Evolutionary conservation across 768 basidiomycete genomes (phyloP).

Genomic region (Lactarius hatsudake): DNA sequence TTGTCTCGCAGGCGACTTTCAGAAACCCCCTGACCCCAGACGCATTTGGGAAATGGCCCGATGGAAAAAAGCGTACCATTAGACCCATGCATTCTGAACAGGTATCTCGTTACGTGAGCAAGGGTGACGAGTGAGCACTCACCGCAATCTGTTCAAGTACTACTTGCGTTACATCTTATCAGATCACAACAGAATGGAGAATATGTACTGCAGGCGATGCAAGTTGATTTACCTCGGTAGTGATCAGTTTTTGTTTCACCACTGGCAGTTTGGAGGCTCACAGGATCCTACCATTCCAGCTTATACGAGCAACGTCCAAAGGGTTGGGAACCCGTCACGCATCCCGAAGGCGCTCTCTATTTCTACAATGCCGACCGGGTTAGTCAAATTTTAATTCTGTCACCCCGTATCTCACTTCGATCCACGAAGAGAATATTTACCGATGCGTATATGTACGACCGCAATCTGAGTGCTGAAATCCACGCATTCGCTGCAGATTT

Average conservation of each 20-base stretch:
- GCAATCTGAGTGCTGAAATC: not conserved
- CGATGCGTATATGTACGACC: slow-evolving; percentile 21
- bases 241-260: not conserved
- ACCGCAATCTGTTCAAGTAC: not conserved
- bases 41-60: no score
- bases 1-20: not conserved
- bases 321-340: slow-evolving; percentile 1
- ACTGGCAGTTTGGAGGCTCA: not conserved
- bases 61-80: not conserved
- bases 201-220: not conserved
- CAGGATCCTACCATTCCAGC: not conserved
- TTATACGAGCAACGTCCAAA: not conserved
- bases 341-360: slow-evolving; percentile 15
- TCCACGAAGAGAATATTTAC: slow-evolving; percentile 10
- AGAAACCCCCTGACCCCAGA: no score
- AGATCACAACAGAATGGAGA: not conserved
- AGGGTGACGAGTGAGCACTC: slow-evolving; percentile 8
- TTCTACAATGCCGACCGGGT: slow-evolving; percentile 7
- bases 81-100: slow-evolving; percentile 17
- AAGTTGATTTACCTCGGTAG: not conserved
- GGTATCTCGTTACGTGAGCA: slow-evolving; percentile 16
- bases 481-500: not conserved
- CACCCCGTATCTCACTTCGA: not conserved
- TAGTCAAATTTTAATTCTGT: not conserved
- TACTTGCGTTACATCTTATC: not conserved